Evolutionary conservation across 2,329 filamentous ascomycete genomes (phyloP).

Genomic region (Epichloe uncinata): DNA sequence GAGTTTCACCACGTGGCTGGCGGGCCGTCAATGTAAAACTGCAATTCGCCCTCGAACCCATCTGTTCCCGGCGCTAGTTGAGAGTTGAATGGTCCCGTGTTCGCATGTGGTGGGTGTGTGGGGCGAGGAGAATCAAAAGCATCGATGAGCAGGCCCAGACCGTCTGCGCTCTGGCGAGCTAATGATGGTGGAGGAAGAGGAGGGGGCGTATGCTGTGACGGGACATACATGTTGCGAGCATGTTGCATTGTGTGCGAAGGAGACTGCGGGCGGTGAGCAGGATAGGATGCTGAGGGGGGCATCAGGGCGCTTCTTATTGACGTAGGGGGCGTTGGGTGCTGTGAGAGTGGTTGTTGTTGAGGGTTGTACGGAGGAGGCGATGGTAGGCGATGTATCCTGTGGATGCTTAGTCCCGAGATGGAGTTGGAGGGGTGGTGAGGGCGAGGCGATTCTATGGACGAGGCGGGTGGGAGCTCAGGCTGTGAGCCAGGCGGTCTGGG

Average conservation of each 20-base stretch:
- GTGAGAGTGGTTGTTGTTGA: slow-evolving; percentile 2
- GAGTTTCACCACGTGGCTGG: slow-evolving; percentile 6
- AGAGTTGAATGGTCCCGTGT: slow-evolving; percentile 3
- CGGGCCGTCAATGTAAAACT: slow-evolving; percentile 28
- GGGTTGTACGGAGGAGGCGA: slow-evolving; percentile 5
- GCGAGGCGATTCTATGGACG: slow-evolving; percentile 7
- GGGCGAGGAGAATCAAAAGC: slow-evolving; percentile 23
- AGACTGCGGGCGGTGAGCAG: slow-evolving; percentile 8
- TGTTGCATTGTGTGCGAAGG: slow-evolving; percentile 5
- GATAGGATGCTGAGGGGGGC: slow-evolving; percentile 10
- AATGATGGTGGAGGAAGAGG: background rate
- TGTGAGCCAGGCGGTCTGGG: slow-evolving; percentile 11
- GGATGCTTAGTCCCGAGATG: background rate
- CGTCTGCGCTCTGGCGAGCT: slow-evolving; percentile 15
- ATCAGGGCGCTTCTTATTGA: slow-evolving; percentile 9
- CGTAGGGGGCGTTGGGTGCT: slow-evolving; percentile 8
- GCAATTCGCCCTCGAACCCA: slow-evolving; percentile 33
- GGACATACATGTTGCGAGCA: slow-evolving; percentile 5
- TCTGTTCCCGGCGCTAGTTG: slow-evolving; percentile 25
- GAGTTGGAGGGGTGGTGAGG: slow-evolving; percentile 3
- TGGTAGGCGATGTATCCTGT: slow-evolving; percentile 1
- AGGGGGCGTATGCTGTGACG: slow-evolving; percentile 7
- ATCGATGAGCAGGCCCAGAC: slow-evolving; percentile 28
- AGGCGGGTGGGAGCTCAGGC: slow-evolving; percentile 9
- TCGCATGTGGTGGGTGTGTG: slow-evolving; percentile 6